Base-by-base conservation (phyloP, 192 early-diverging fungal genomes). In the Coemansia sp. region DNA sequence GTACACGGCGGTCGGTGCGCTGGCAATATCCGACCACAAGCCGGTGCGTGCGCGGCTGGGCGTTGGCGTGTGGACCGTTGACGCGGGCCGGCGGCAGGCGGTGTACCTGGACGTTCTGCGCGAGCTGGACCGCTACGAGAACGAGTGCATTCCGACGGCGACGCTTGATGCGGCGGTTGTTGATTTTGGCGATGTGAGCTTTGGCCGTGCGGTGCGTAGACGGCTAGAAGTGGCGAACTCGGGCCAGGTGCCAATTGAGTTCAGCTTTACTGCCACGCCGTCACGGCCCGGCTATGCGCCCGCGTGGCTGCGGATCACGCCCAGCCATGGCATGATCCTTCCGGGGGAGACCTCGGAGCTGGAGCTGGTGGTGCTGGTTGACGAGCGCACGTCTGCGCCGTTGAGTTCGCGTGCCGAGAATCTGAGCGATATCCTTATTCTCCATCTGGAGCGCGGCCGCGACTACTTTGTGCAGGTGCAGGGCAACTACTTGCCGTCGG, bases 391-490 rank as follows among this genome's bases (percentile, higher is more conserved):
- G 5, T 76, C 79, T 1, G 74, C 68, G 0, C 18, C 63, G 9
- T 90, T 95, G 65, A 91, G 89, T 63, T 73, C 69, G 1, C 68
- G 46, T 11, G 39, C 36, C 18, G 76, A 72, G 45, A 72, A 72
- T 22, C 63, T 83, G 60, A 12, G 64, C 45, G 80, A 77, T 40
- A 83, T 83, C 6, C 69, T 96, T n/a, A 87, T 98, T 22, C 67
- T 98, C 15, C 92, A 91, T 63, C 72, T 92, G 56, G 88, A 91
- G 54, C 87, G 90, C 37, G 90, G 92, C 11, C 90, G 90, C 41
- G 94, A 98, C 61, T 89, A 88, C 61, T 98, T 98, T 73, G 78
- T 98, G 10, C 76, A 87, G 6, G 84, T 95, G 8, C 76, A 81
- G 18, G 96, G 90, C 22, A 69, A 71, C 0, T 96, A 94, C 74